Percentiles rank a stretch among this genome's conserved stretches.
Evolutionary conservation across 2,329 filamentous ascomycete species (phyloP).

Genomic region (Sporothrix inflata): DNA sequence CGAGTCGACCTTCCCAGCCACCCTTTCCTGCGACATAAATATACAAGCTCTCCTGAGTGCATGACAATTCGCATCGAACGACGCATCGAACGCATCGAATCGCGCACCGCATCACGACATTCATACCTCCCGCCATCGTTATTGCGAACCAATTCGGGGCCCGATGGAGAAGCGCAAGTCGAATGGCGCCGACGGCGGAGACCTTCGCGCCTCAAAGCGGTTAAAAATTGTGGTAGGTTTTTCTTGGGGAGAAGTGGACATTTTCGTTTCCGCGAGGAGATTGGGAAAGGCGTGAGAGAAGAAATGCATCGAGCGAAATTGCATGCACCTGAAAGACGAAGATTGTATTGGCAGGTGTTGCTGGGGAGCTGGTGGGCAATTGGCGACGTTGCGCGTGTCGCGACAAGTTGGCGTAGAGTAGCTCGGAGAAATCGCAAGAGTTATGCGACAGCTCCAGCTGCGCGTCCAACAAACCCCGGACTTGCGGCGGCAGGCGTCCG

Average conservation of each 20-base stretch:
- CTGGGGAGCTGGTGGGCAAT: background rate
- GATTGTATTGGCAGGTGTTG: background rate
- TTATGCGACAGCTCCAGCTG: conserved; percentile 23
- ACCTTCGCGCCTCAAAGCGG: conserved; percentile 58
- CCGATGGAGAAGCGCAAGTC: conserved; percentile 37
- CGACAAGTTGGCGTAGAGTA: conserved; percentile 1
- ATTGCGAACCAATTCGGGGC: background rate
- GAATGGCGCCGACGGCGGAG: conserved; percentile 49
- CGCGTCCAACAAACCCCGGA: background rate
- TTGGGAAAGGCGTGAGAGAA: no score
- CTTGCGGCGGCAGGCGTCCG: background rate
- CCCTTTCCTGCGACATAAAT: background rate
- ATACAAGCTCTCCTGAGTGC: background rate
- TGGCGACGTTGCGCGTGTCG: background rate
- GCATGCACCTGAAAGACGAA: background rate
- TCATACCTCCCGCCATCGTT: background rate
- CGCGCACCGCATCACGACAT: background rate
- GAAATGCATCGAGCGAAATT: background rate
- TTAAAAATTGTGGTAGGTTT: conserved; percentile 52
- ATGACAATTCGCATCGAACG: background rate
- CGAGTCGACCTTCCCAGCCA: background rate
- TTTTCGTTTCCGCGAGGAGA: background rate
- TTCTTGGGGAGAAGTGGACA: background rate
- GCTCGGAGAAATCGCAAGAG: background rate
- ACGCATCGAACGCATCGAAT: background rate